phyloP scores from a whole-genome alignment of 1,284 basidiomycete genomes.

The Salmacisia buchloeana region DNA sequence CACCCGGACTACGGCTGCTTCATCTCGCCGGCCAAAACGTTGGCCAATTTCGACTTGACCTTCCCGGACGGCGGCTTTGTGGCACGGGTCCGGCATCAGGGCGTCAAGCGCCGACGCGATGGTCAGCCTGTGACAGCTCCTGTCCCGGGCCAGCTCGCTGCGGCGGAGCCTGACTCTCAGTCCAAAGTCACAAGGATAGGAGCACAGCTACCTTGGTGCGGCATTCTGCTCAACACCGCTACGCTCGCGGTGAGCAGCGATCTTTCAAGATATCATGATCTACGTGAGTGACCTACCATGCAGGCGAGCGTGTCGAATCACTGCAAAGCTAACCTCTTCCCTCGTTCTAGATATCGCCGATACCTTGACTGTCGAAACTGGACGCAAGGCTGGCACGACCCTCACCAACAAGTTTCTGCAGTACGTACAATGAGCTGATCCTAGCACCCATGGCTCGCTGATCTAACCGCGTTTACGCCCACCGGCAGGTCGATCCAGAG shows the following conservation, averaged over 20 bases:
- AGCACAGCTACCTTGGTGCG: conserved; percentile 46
- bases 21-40: conserved; percentile 79
- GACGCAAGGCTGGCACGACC: conserved; percentile 33
- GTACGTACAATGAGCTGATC: conserved; percentile 19
- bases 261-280: conserved; percentile 21
- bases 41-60: conserved; percentile 68
- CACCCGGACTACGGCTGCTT: conserved; percentile 76
- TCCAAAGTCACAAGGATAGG: not conserved
- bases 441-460: not conserved
- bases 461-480: too few relatives aligned
- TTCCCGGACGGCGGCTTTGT: conserved; percentile 50
- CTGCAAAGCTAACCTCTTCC: not conserved
- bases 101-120: not conserved
- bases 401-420: conserved; percentile 43
- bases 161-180: conserved; percentile 8
- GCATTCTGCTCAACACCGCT: conserved; percentile 29
- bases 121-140: too few relatives aligned
- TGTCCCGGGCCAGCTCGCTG: conserved; percentile 56
- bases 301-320: not conserved
- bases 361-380: conserved; percentile 46
- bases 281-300: conserved; percentile 9
- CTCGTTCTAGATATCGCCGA: conserved; percentile 41
- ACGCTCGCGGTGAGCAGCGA: conserved; percentile 37
- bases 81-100: conserved; percentile 24
- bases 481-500: conserved; percentile 12